These are phyloP conservation scores for Lasiosphaeris hirsuta DNA, from an alignment of 495 filamentous ascomycete species.

Conservation along the genomic window DNA sequence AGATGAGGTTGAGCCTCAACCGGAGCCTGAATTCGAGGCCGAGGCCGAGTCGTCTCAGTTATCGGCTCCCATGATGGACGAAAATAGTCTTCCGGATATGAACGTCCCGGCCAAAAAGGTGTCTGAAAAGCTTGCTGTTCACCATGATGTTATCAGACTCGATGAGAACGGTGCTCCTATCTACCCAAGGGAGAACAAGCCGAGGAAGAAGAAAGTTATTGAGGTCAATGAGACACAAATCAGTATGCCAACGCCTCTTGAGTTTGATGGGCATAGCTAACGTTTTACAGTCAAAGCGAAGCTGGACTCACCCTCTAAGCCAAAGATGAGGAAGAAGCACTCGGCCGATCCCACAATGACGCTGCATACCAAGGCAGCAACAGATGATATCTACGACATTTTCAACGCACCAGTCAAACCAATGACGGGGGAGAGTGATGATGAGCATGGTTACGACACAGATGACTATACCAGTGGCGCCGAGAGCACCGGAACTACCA, in stretches of 20 bases:
- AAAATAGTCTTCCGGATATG: conserved; percentile 23
- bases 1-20: conserved; percentile 32
- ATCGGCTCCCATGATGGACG: conserved; percentile 11
- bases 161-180: conserved; percentile 52
- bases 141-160: conserved; percentile 41
- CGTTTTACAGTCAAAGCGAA: conserved; percentile 75
- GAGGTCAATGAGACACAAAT: conserved; percentile 84
- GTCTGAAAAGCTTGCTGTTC: conserved; percentile 43
- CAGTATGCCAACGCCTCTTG: conserved; percentile 49
- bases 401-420: conserved; percentile 86
- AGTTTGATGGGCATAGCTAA: conserved; percentile 11
- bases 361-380: conserved; percentile 88
- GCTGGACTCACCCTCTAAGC: conserved; percentile 76
- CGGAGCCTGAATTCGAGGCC: neutral
- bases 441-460: conserved; percentile 64
- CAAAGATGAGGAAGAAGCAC: conserved; percentile 64
- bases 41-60: neutral
- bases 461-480: conserved; percentile 78
- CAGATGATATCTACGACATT: conserved; percentile 94
- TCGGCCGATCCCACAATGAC: conserved; percentile 90
- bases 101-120: conserved; percentile 25
- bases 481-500: conserved; percentile 73
- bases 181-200: conserved; percentile 29
- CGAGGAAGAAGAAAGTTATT: conserved; percentile 66
- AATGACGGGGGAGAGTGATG: conserved; percentile 50